phyloP scores from a whole-genome alignment of 2,329 filamentous ascomycete species.

The Aspergillus sp. region DNA sequence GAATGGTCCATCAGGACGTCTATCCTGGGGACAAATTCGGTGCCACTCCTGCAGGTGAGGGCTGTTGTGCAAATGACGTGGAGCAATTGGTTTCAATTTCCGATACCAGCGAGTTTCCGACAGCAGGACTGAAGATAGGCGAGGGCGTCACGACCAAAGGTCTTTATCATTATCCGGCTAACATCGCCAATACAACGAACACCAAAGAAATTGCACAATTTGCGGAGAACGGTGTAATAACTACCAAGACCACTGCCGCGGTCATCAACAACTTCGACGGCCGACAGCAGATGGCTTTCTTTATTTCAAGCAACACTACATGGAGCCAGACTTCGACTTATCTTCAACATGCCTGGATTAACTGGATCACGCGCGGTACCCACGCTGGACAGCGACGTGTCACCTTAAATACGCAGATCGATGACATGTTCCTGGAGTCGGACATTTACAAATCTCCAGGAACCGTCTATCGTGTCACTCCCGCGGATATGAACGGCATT shows the following conservation, averaged over 20 bases:
- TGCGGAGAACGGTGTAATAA: conserved; percentile 37
- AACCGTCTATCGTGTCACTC: conserved; percentile 44
- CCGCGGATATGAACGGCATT: conserved; percentile 44
- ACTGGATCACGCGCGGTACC: conserved; percentile 55
- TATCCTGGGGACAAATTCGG: conserved; percentile 50
- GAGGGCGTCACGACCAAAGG: conserved; percentile 45
- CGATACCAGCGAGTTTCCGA: conserved; percentile 48
- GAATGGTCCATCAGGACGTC: conserved; percentile 55
- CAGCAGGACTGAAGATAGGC: conserved; percentile 47
- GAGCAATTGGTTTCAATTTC: conserved; percentile 51
- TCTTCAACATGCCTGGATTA: conserved; percentile 57
- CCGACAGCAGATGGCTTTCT: conserved; percentile 58
- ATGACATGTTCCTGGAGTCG: conserved; percentile 55
- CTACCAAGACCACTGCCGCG: conserved; percentile 43
- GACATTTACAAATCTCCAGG: conserved; percentile 46
- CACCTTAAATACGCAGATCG: conserved; percentile 52
- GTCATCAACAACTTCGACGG: conserved; percentile 54
- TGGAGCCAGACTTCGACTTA: conserved; percentile 52
- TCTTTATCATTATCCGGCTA: conserved; percentile 55
- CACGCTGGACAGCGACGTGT: conserved; percentile 50
- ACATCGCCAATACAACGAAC: conserved; percentile 47
- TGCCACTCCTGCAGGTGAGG: conserved; percentile 29
- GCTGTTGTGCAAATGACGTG: conserved; percentile 44
- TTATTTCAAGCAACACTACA: conserved; percentile 47
- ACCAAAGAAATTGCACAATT: conserved; percentile 53